phyloP scores from a whole-genome alignment of 805 yeast species.

The Barnettozyma sp. region DNA sequence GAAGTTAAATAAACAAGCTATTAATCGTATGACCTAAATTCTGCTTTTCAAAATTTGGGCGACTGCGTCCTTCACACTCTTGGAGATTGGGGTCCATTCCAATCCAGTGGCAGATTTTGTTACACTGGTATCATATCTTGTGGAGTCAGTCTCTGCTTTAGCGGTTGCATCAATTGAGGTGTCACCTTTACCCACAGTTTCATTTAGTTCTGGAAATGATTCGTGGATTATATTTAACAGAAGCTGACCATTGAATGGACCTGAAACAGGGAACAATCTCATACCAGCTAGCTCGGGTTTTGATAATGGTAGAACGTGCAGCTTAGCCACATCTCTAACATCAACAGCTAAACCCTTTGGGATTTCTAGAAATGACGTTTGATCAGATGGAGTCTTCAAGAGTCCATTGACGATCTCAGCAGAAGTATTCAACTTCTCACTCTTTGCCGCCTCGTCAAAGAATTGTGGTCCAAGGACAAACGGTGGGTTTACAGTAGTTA shows the following conservation, averaged over 20 bases:
- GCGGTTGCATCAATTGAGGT: constrained; percentile 20
- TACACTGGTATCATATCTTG: constrained; percentile 1
- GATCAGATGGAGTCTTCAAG: constrained; percentile 26
- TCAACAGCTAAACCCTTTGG: constrained; percentile 26
- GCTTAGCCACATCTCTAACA: constrained; percentile 42
- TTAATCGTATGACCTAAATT: not conserved
- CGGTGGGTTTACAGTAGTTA: constrained; percentile 47
- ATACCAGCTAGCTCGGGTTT: constrained; percentile 17
- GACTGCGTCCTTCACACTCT: constrained; percentile 1
- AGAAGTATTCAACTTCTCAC: constrained; percentile 37
- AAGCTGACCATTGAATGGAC: constrained; percentile 13
- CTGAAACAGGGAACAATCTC: constrained; percentile 23
- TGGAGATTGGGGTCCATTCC: constrained; percentile 1
- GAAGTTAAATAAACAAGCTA: too few species aligned
- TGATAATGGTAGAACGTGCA: constrained; percentile 36
- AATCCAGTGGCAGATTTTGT: constrained; percentile 1
- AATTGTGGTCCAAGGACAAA: constrained; percentile 57
- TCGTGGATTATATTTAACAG: constrained; percentile 24
- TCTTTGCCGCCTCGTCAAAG: constrained; percentile 38
- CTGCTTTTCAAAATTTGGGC: constrained; percentile 3
- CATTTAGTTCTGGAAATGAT: constrained; percentile 35
- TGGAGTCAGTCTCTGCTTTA: constrained; percentile 1
- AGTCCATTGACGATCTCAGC: constrained; percentile 30
- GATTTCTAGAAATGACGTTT: constrained; percentile 18
- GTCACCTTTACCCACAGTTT: constrained; percentile 34